A percentile compares a stretch with the other conserved stretches of the same genome.
Conservation (phyloP, 2,329 filamentous ascomycete genomes). For the Pseudovirgaria hyperparasitica region DNA sequence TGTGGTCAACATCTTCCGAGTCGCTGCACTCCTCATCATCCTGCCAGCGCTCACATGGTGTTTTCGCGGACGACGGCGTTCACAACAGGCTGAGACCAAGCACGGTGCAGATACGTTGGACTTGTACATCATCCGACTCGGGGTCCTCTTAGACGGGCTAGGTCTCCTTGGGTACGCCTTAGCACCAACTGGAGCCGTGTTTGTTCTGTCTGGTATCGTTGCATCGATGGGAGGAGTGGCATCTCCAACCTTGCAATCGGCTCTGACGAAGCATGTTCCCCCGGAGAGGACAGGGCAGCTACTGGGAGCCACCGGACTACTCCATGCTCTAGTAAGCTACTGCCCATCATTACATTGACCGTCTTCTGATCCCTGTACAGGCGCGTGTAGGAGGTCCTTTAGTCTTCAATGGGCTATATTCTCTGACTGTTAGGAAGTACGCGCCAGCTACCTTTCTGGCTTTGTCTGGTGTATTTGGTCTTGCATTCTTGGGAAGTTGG, state of each 20-base stretch:
- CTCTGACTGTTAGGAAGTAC: slow-evolving; percentile 62
- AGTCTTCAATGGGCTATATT: slow-evolving; percentile 78
- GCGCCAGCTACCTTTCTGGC: slow-evolving; percentile 76
- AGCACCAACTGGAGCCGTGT: slow-evolving; percentile 47
- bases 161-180: slow-evolving; percentile 67
- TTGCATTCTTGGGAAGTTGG: slow-evolving; percentile 54
- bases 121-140: slow-evolving; percentile 59
- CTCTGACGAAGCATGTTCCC: slow-evolving; percentile 84
- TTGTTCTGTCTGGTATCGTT: slow-evolving; percentile 59
- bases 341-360: no score
- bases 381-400: slow-evolving; percentile 68
- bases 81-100: slow-evolving; percentile 30
- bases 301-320: slow-evolving; percentile 73
- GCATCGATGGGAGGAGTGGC: slow-evolving; percentile 74
- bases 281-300: slow-evolving; percentile 70
- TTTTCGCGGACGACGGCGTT: slow-evolving; percentile 45
- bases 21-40: slow-evolving; percentile 59
- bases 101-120: slow-evolving; percentile 69
- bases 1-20: slow-evolving; percentile 62
- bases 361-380: no score
- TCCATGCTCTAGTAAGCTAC: slow-evolving; percentile 78
- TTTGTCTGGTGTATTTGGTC: slow-evolving; percentile 51
- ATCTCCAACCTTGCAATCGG: slow-evolving; percentile 69
- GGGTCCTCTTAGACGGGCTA: slow-evolving; percentile 62
- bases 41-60: slow-evolving; percentile 68